Base-by-base conservation (phyloP, 352 stramenopile species). In the Pythium periplocum region DNA sequence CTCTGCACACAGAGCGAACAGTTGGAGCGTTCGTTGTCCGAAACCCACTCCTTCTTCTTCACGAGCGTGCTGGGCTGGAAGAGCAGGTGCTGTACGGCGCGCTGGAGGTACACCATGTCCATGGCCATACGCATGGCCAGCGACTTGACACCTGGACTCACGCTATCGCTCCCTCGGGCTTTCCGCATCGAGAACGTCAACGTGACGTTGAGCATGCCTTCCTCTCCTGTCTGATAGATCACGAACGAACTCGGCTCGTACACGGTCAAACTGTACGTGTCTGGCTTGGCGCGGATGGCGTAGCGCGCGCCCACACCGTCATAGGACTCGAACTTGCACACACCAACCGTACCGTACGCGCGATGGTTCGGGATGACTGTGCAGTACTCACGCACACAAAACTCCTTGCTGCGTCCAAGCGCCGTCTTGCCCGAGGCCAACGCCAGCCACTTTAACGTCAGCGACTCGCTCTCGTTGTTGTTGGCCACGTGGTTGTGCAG, bases 361-460 rank as follows among this genome's bases (percentile, higher is more conserved):
- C 70, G 71, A 43, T 90, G 80, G 48, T 76, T 69, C 2, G 69
- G 63, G 31, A 87, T 26, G n/a, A 83, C 54, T 26, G 78, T 62
- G 59, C 80, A 90, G 53, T 92, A 95, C 58, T 95, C 84, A 33
- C 82, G 80, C 41, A 87, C 65, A 51, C 77, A 87, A 36, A 95
- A 87, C 56, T 95, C 82, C 47, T 95, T 95, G 44, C 76, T 78
- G 35, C 77, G 77, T 8, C 80, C 79, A 26, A 95, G 67, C 45
- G 81, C 85, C 57, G 89, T 92, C 37, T 73, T 76, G 45, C 60
- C 60, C 1, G 84, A 86, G 39, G 75, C 87, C 53, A 85, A 79
- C 39, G 84, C 83, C 51, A 87, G 59, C 84, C 84, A 95, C 62
- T 95, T 95, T 57, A 95, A 66, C 54, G 80, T 75, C 54, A 95